A percentile compares a stretch with the other conserved stretches of the same genome.
phyloP scores from a whole-genome alignment of 176 grass and related monocot genomes.

The Bonia amplexicaulis region DNA sequence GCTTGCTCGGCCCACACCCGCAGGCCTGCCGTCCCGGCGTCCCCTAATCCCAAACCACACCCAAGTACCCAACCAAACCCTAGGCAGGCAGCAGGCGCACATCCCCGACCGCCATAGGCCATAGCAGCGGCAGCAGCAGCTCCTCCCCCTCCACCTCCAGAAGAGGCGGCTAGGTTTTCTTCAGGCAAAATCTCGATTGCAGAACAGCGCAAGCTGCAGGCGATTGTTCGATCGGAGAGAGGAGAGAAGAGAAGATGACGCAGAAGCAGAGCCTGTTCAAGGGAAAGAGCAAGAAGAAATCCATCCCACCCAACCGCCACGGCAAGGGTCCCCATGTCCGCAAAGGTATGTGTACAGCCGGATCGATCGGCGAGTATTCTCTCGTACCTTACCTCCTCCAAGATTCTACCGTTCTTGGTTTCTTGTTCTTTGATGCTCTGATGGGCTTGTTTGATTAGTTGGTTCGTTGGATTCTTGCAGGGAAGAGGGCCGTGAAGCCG shows the following conservation, averaged over 20 bases:
- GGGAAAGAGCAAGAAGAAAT: slow-evolving; percentile 72
- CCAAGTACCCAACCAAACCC: slow-evolving; percentile 29
- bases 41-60: too few species aligned
- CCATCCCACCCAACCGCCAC: slow-evolving; percentile 76
- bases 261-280: slow-evolving; percentile 88
- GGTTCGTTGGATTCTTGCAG: slow-evolving; percentile 27
- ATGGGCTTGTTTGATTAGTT: not conserved
- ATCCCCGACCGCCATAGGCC: slow-evolving; percentile 8
- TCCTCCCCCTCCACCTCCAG: not conserved
- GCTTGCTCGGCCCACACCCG: not conserved
- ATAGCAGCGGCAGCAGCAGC: not conserved
- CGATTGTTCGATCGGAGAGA: not conserved
- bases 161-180: not conserved
- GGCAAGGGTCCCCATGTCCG: slow-evolving; percentile 62
- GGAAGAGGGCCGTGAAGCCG: slow-evolving; percentile 66
- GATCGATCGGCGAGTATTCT: not conserved
- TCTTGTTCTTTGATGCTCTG: not conserved
- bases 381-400: not conserved
- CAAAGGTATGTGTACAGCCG: slow-evolving; percentile 51
- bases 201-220: not conserved
- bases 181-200: not conserved
- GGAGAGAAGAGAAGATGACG: slow-evolving; percentile 56
- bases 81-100: slow-evolving; percentile 13
- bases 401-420: not conserved
- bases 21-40: not conserved